Conservation (phyloP, 2,329 filamentous ascomycete species). For the Aspergillus hortae region DNA sequence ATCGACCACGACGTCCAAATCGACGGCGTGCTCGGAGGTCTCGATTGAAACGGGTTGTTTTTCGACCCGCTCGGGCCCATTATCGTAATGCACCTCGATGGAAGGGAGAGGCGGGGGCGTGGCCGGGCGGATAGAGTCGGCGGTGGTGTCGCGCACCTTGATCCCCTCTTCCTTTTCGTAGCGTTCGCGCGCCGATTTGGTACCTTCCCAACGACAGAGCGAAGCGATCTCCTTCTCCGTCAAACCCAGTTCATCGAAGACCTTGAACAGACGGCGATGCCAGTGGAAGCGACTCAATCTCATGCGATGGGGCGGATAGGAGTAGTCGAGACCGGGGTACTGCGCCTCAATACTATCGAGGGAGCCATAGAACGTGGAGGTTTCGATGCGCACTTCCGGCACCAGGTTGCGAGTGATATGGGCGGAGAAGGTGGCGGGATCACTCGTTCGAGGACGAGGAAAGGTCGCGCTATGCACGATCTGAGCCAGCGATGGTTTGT, state of each 20-base stretch:
- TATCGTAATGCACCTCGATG: conserved; percentile 30
- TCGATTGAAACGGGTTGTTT: conserved; percentile 21
- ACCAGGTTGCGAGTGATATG: conserved; percentile 61
- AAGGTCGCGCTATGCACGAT: conserved; percentile 58
- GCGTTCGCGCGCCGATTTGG: conserved; percentile 45
- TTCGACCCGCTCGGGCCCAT: conserved; percentile 19
- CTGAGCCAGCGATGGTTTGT: conserved; percentile 57
- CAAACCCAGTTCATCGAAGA: conserved; percentile 57
- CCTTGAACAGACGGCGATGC: conserved; percentile 58
- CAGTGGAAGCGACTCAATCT: conserved; percentile 59
- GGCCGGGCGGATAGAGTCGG: conserved; percentile 52
- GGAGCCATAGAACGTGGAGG: conserved; percentile 61
- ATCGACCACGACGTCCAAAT: conserved; percentile 19
- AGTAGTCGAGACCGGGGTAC: conserved; percentile 65
- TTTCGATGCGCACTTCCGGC: conserved; percentile 63
- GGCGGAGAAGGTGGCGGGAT: conserved; percentile 56
- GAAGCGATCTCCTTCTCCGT: conserved; percentile 59
- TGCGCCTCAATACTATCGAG: conserved; percentile 63
- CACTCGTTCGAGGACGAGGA: conserved; percentile 53
- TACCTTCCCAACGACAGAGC: conserved; percentile 58
- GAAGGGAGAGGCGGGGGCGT: conserved; percentile 39
- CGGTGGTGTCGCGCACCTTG: conserved; percentile 59
- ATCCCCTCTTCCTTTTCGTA: conserved; percentile 55
- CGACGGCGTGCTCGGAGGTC: conserved; percentile 21
- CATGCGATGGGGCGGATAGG: conserved; percentile 58